These are phyloP conservation scores for Suillus lakei DNA, from an alignment of 768 basidiomycete species.

Conservation along the genomic window DNA sequence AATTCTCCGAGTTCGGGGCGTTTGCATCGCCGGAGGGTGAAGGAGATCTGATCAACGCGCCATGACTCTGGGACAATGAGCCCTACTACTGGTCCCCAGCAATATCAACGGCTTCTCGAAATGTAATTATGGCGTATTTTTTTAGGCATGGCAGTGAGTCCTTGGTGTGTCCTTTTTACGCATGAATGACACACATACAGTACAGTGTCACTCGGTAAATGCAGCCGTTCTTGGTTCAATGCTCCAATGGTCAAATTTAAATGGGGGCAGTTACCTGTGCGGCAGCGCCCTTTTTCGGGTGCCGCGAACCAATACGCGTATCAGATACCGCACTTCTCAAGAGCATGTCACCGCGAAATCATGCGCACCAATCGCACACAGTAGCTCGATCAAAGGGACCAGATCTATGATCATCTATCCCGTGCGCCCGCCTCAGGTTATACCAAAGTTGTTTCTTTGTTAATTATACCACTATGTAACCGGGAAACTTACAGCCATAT, in stretches of 20 bases:
- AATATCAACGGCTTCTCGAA: neutral
- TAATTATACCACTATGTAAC: conserved; percentile 13
- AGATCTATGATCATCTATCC: conserved; percentile 13
- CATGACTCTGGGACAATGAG: neutral
- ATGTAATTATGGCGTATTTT: neutral
- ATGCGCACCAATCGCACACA: neutral
- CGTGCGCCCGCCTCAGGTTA: neutral
- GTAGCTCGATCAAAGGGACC: neutral
- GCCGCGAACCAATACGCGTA: conserved; percentile 17
- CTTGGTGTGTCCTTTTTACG: neutral
- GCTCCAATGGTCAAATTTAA: neutral
- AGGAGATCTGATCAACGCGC: conserved; percentile 31
- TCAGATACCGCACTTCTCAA: conserved; percentile 12
- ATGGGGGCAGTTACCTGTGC: neutral
- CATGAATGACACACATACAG: neutral
- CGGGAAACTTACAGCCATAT: conserved; percentile 22
- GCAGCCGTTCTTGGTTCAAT: neutral
- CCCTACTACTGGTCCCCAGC: neutral
- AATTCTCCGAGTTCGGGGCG: conserved; percentile 36
- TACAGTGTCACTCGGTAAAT: neutral
- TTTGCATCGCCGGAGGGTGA: conserved; percentile 37
- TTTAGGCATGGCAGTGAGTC: neutral
- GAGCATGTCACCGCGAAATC: conserved; percentile 12
- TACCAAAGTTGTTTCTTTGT: conserved; percentile 16
- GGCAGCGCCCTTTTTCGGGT: conserved; percentile 22